A percentile compares a stretch with the other conserved stretches of the same genome.
Evolutionary conservation across 106 monocot genomes (phyloP).

Genomic region (Gastrodia elata): DNA sequence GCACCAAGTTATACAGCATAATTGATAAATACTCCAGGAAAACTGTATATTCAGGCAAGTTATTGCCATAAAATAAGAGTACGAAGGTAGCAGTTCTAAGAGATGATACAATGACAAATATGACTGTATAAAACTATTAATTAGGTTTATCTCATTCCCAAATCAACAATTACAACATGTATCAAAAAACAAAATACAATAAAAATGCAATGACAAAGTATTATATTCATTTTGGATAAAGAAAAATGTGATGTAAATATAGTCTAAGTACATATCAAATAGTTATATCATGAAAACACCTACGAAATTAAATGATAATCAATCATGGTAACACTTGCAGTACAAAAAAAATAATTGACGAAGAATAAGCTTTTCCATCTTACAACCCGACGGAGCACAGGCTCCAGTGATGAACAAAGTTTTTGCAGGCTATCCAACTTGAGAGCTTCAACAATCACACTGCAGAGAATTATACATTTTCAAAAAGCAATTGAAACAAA

Average conservation of each 20-base stretch:
- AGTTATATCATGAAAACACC: background rate
- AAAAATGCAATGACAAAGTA: background rate
- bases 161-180: background rate
- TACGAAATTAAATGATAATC: background rate
- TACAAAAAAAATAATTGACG: background rate
- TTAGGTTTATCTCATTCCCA: background rate
- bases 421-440: conserved; percentile 50
- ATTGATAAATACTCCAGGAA: background rate
- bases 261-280: background rate
- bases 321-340: background rate
- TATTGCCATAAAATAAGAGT: background rate
- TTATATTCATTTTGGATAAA: background rate
- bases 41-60: background rate
- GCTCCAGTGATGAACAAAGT: conserved; percentile 49
- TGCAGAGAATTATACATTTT: conserved; percentile 26
- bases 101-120: background rate
- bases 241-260: background rate
- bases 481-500: background rate
- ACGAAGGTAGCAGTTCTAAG: background rate
- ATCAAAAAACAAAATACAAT: background rate
- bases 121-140: background rate
- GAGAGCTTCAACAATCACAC: conserved; percentile 50
- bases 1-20: background rate
- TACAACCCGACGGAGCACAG: conserved; percentile 46
- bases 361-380: conserved; percentile 2